A percentile compares a stretch with the other conserved stretches of the same genome.
Evolutionary conservation across 1,284 basidiomycete genomes (phyloP).

Genomic region (Pholiota adiposa): DNA sequence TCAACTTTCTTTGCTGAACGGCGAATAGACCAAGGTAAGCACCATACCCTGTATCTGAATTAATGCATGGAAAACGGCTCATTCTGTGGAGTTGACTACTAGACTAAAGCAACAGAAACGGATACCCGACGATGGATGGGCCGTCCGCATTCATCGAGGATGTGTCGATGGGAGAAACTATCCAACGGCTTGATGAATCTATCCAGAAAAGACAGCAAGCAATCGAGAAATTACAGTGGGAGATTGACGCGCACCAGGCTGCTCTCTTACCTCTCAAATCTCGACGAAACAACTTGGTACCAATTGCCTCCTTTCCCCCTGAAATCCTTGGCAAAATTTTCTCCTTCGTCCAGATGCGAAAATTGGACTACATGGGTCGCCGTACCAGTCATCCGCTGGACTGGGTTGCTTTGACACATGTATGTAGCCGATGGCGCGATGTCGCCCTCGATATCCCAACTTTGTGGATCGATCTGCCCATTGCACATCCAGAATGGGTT

Average conservation of each 20-base stretch:
- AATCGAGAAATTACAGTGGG: background rate
- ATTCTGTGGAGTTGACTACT: no score
- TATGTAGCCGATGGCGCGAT: conserved; percentile 1
- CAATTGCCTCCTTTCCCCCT: conserved; percentile 15
- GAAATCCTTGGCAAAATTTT: conserved; percentile 17
- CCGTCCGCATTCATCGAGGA: no score
- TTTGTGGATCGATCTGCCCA: background rate
- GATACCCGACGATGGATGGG: no score
- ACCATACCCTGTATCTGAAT: no score
- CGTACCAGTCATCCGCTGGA: background rate
- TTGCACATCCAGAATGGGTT: background rate
- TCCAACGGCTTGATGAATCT: no score
- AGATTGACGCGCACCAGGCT: background rate
- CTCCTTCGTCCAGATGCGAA: background rate
- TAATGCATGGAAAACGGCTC: no score
- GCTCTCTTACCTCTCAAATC: conserved; percentile 3
- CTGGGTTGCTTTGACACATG: background rate
- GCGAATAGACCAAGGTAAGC: no score
- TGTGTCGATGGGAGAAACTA: no score
- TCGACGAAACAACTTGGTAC: conserved; percentile 10
- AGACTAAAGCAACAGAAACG: no score
- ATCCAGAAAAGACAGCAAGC: no score
- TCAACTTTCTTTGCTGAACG: no score
- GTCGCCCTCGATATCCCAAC: background rate
- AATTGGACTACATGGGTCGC: background rate